Base-by-base conservation (phyloP, 2,329 filamentous ascomycete genomes). In the Metarhizium robertsii region DNA sequence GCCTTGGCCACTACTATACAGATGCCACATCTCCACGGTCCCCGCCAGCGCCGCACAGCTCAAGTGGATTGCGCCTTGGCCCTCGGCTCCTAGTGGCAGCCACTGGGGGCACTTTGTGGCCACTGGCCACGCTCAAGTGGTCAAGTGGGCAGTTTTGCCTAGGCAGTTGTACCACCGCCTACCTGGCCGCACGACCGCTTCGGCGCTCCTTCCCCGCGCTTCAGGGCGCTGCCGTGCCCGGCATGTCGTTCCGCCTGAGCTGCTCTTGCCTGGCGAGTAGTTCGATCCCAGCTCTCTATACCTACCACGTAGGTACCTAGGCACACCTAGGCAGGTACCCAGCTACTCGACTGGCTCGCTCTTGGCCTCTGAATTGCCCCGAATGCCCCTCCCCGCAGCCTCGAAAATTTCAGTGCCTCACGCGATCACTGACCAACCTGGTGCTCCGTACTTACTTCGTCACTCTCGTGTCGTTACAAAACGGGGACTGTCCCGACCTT, bases 351-450 rank as follows among this genome's bases (percentile, higher is more conserved):
- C 32, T 34, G 32, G 32, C 32, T 34, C 32, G 32, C 32, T 2
- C 6, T 11, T 20, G 42, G 42, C 45, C 45, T 10, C 43, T 46
- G 43, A 20, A 11, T 46, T 20, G 43, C 43, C 43, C 43, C 20
- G 32, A 50, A 50, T 36, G 11, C 18, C 32, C 20, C 53, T 30
- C 29, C 34, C 45, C 29, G 49, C 50, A 46, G 40, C 34, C n/a
- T 36, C 13, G 30, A 56, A 56, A 58, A 54, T 49, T 34, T 36
- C 40, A 51, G 50, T 55, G 53, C 54, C 57, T 58, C 57, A 58
- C 54, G 57, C 54, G 52, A 58, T 54, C 57, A 55, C 20, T 29
- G 30, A 18, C 20, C 11, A 11, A 30, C 32, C 14, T 52, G 14
- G 25, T 30, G 32, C 32, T 11, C 32, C 32, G 32, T 34, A 7